Evolutionary conservation across 257 asterid genomes (phyloP), one percentile per base, ranked within the genome.

Genomic region (Anisodus acutangulus): DNA sequence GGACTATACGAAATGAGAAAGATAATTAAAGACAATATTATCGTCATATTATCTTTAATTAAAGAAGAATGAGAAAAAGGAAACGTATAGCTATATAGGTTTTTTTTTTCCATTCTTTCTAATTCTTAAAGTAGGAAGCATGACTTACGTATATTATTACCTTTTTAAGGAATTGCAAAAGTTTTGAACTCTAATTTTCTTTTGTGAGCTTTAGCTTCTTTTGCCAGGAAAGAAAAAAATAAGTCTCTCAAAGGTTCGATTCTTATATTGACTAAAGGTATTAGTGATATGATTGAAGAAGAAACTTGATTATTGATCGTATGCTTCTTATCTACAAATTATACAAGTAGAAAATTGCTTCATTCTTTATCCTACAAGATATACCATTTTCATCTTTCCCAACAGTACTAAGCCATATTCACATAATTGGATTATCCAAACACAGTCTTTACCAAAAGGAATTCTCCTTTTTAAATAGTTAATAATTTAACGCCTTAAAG

Each of bases 361-460:
- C 47, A 76, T 49, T 76, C 63, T 31, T 31, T 74, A 51, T 76
- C 47, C n/a, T 62, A 15, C 22, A 71, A n/a, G 79, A 51, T 49
- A 5, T 1, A 74, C 62, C 81, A 49, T 22, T 10, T 22, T 43
- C 47, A 51, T 51, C 22, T 12, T 22, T 31, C 81, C 26, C 81
- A 66, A 76, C 22, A 76, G 63, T 76, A 12, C 5, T 31, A 12
- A 74, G 62, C 22, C 81, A 22, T 12, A 51, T 26, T 51, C 81
- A 72, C 3, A 4, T 45, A 17, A 70, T 71, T n/a, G 22, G 63
- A 51, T 26, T 53, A 76, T 49, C 81, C 47, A 26, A 6, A 22
- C 43, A 76, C 19, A 16, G 54, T 17, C 37, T 67, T 16, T 78
- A 13, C 6, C 31, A 15, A 31, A 49, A 22, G 5, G 66, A 85